Percentiles rank a stretch among this genome's conserved stretches.
phyloP scores from a whole-genome alignment of 2,329 filamentous ascomycete genomes.

The Penicillium olsonii region DNA sequence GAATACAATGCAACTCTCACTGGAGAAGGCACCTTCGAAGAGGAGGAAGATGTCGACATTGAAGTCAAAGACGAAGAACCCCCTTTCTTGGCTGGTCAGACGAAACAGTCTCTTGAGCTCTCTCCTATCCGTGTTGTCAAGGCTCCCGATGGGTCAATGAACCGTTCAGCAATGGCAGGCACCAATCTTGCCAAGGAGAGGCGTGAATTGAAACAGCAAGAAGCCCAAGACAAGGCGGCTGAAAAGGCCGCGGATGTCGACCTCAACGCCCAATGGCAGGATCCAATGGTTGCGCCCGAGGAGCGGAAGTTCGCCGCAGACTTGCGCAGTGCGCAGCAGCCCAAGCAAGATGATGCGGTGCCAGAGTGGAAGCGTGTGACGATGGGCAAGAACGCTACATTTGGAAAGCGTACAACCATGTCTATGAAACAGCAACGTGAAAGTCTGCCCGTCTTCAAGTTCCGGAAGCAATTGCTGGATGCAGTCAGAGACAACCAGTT shows the following conservation, averaged over 20 bases:
- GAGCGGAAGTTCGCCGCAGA: conserved; percentile 88
- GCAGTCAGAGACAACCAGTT: conserved; percentile 87
- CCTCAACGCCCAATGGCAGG: conserved; percentile 88
- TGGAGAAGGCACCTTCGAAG: conserved; percentile 82
- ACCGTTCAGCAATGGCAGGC: conserved; percentile 92
- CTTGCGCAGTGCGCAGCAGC: conserved; percentile 66
- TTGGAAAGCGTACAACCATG: conserved; percentile 85
- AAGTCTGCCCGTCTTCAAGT: conserved; percentile 82
- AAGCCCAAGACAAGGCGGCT: conserved; percentile 75
- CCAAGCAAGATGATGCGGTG: conserved; percentile 65
- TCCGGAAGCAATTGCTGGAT: conserved; percentile 82
- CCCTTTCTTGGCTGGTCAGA: conserved; percentile 92
- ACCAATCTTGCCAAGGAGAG: conserved; percentile 86
- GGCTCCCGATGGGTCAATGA: conserved; percentile 96
- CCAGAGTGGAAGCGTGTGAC: conserved; percentile 93
- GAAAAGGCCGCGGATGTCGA: conserved; percentile 77
- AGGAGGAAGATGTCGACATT: conserved; percentile 96
- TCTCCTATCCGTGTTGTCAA: conserved; percentile 97
- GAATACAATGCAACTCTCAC: conserved; percentile 87
- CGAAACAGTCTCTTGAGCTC: conserved; percentile 90
- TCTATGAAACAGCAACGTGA: conserved; percentile 95
- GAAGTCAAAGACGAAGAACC: conserved; percentile 96
- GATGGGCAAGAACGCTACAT: conserved; percentile 73
- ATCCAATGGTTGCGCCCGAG: conserved; percentile 88
- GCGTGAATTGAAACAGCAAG: conserved; percentile 83